Conservation (phyloP, 495 filamentous ascomycete genomes). For the Penicillium fimorum region DNA sequence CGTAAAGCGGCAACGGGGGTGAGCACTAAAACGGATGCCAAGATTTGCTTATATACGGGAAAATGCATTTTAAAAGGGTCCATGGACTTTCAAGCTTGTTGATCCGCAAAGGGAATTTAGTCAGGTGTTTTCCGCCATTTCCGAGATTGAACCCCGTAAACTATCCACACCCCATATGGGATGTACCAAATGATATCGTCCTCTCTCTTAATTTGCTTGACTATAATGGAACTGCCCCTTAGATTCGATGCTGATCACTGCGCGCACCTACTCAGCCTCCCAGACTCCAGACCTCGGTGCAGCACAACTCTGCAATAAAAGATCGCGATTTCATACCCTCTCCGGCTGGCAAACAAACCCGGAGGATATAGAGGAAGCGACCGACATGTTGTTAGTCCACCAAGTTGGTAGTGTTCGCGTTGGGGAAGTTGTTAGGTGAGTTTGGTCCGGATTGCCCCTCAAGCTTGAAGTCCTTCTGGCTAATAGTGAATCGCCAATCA, state of each 20-base stretch:
- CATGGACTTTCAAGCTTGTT: not conserved
- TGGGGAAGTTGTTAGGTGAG: conserved; percentile 78
- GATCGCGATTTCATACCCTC: conserved; percentile 34
- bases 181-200: not conserved
- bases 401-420: conserved; percentile 87
- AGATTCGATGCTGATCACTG: conserved; percentile 48
- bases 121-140: conserved; percentile 7
- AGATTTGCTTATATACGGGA: no score
- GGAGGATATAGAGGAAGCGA: conserved; percentile 17
- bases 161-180: not conserved
- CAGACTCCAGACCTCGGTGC: conserved; percentile 41
- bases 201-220: not conserved
- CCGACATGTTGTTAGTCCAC: conserved; percentile 81
- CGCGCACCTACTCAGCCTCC: conserved; percentile 49
- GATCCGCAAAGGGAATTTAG: not conserved
- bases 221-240: conserved; percentile 22
- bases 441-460: not conserved
- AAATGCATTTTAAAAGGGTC: no score
- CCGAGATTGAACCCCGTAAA: not conserved
- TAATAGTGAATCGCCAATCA: conserved; percentile 21
- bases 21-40: no score
- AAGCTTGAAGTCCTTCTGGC: not conserved
- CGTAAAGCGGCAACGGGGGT: no score
- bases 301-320: conserved; percentile 16
- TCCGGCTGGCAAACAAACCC: conserved; percentile 41